Base-by-base conservation (phyloP, 2,329 filamentous ascomycete species). In the Monosporascus sp. region DNA sequence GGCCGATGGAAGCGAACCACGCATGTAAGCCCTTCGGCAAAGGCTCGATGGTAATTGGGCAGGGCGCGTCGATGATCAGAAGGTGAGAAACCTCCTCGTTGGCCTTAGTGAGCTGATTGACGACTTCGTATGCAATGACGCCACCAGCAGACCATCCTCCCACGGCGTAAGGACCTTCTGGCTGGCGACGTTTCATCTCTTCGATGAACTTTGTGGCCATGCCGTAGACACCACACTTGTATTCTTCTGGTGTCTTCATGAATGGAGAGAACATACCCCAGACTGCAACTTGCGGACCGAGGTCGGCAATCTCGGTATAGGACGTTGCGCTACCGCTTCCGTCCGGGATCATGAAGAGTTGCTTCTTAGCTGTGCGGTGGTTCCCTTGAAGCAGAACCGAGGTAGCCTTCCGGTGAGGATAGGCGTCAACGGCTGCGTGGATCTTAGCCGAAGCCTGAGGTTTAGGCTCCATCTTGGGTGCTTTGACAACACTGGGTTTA, bases 141-240 rank as follows among this genome's bases (percentile, higher is more conserved):
- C 88, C 87, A 25, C 88, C 88, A 1, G 86, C 87, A n/a, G 83
- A 88, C 88, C 87, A 91, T 24, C 88, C 88, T 17, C 83, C 80
- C 1, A 90, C 70, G 49, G 79, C 77, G 68, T 89, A 89, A 0
- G 85, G 84, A 0, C 88, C 88, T 22, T 74, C 63, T 3, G 86
- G 83, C 68, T 90, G 86, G 49, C 86, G 84, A 5, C 83, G 80
- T 68, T 83, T 85, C 69, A 90, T 87, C 70, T 90, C 86, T 5
- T 77, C 72, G 39, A 88, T 79, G 69, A 85, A 88, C 64, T 85
- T 79, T 58, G 77, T 70, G 6, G 84, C 81, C 65, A 86, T 82
- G 25, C 83, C 82, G 61, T 84, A 80, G 51, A 88, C 81, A 54
- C 83, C 83, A 61, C 83, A 85, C 27, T 77, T 78, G 71, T 80